A percentile compares a stretch with the other conserved stretches of the same genome.
Evolutionary conservation across 495 filamentous ascomycete species (phyloP).

Genomic region (Cudoniella acicularis): DNA sequence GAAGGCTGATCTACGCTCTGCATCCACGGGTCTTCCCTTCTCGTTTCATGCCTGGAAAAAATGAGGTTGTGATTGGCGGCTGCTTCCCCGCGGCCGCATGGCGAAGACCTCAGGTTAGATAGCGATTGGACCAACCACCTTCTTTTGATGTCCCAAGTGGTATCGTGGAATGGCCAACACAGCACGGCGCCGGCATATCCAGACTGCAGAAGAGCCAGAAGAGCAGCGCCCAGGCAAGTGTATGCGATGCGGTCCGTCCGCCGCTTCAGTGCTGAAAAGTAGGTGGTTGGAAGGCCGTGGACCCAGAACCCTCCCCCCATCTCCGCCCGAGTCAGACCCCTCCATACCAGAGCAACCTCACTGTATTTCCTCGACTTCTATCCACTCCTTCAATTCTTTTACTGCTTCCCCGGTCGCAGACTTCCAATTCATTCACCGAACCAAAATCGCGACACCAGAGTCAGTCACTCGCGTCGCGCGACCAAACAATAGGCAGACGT

Average conservation of each 20-base stretch:
- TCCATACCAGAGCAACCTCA: neutral
- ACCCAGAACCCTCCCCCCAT: too few relatives aligned
- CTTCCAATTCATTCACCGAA: neutral
- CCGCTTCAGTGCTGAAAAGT: neutral
- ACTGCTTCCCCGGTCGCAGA: neutral
- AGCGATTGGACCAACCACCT: constrained; percentile 16
- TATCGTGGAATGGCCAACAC: constrained; percentile 8
- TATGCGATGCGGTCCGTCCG: neutral
- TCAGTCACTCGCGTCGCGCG: neutral
- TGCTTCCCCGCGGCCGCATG: neutral
- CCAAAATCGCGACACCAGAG: neutral
- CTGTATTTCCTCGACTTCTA: neutral
- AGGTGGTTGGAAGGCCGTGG: neutral
- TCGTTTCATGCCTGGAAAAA: constrained; percentile 2
- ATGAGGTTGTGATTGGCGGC: neutral
- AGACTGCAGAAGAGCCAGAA: neutral
- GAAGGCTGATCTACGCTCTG: constrained; percentile 4
- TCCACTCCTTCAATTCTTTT: neutral
- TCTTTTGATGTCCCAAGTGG: constrained; percentile 1
- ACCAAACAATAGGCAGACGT: constrained; percentile 7
- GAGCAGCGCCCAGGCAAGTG: neutral
- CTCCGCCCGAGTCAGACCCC: neutral
- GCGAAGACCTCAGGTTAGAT: neutral
- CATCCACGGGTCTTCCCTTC: neutral
- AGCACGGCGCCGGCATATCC: constrained; percentile 9